A percentile compares a stretch with the other conserved stretches of the same genome.
Evolutionary conservation across 2,329 filamentous ascomycete species (phyloP).

Genomic region (Annulohypoxylon truncatum): DNA sequence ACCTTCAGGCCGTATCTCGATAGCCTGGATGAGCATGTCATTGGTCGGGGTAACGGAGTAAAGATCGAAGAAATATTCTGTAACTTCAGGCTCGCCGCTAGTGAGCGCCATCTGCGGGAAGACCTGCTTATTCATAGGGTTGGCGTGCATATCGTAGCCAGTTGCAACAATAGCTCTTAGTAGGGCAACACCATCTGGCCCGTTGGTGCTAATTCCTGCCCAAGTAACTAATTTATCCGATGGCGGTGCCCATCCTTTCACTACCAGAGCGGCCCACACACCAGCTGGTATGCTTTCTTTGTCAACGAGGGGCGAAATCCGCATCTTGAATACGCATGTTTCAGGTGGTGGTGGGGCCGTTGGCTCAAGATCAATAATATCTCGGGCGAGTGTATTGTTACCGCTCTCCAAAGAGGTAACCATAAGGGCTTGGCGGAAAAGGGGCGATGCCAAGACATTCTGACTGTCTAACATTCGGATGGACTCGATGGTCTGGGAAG

Average conservation of each 20-base stretch:
- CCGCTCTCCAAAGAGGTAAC: neutral
- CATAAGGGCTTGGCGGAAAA: constrained; percentile 3
- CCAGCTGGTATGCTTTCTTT: neutral
- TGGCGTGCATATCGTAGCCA: neutral
- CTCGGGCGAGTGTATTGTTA: neutral
- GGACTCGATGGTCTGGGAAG: neutral
- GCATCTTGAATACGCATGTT: neutral
- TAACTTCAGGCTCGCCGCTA: neutral
- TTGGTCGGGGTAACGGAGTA: neutral
- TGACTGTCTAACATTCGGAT: neutral
- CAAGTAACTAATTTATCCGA: neutral
- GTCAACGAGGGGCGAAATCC: neutral
- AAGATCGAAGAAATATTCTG: neutral
- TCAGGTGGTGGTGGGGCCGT: neutral
- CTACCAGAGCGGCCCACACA: neutral
- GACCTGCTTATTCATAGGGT: neutral
- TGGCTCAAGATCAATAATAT: neutral
- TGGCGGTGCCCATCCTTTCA: neutral
- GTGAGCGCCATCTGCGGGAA: neutral
- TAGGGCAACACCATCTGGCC: neutral
- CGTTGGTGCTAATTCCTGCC: neutral
- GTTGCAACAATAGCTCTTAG: neutral
- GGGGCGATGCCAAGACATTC: neutral
- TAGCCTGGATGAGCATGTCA: neutral
- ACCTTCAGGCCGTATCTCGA: neutral